A percentile compares a stretch with the other conserved stretches of the same genome.
phyloP scores from a whole-genome alignment of 208 protist genomes.

The Crithidia thermophila region DNA sequence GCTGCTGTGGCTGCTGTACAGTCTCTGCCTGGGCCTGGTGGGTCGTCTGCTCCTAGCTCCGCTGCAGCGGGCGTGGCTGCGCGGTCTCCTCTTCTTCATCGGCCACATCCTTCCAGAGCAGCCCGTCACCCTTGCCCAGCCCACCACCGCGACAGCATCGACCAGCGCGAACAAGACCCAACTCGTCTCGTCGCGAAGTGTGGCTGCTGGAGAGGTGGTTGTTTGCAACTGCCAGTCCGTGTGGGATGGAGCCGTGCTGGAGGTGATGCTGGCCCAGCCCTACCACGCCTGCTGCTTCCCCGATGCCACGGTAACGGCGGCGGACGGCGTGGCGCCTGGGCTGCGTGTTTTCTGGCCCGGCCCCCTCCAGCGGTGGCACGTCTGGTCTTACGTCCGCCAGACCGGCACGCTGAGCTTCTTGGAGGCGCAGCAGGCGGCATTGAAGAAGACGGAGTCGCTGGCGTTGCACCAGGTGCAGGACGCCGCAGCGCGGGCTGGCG shows the following conservation, averaged over 20 bases:
- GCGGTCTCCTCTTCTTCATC: constrained; percentile 60
- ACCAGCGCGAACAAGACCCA: not conserved
- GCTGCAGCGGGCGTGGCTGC: constrained; percentile 50
- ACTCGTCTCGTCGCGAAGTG: not conserved
- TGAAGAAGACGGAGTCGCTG: constrained; percentile 26
- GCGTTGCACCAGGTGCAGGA: constrained; percentile 35
- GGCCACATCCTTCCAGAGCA: constrained; percentile 46
- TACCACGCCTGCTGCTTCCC: constrained; percentile 28
- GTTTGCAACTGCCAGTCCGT: constrained; percentile 72
- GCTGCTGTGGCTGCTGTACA: constrained; percentile 46
- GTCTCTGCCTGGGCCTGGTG: constrained; percentile 33
- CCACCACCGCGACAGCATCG: not conserved
- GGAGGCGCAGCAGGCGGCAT: constrained; percentile 14
- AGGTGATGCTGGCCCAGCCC: constrained; percentile 50
- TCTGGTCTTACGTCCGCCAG: constrained; percentile 60
- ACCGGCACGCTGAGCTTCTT: constrained; percentile 44
- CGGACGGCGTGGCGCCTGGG: not conserved
- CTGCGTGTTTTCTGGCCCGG: constrained; percentile 56
- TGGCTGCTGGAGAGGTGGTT: constrained; percentile 57
- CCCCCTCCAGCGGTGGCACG: constrained; percentile 66
- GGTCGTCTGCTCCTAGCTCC: constrained; percentile 39
- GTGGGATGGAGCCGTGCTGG: constrained; percentile 71
- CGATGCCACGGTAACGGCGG: constrained; percentile 5
- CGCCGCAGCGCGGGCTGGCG: constrained; percentile 27
- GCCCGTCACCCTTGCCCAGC: not conserved